Evolutionary conservation across 140 eudicot species (phyloP).

Genomic region (Senecio squalidus): DNA sequence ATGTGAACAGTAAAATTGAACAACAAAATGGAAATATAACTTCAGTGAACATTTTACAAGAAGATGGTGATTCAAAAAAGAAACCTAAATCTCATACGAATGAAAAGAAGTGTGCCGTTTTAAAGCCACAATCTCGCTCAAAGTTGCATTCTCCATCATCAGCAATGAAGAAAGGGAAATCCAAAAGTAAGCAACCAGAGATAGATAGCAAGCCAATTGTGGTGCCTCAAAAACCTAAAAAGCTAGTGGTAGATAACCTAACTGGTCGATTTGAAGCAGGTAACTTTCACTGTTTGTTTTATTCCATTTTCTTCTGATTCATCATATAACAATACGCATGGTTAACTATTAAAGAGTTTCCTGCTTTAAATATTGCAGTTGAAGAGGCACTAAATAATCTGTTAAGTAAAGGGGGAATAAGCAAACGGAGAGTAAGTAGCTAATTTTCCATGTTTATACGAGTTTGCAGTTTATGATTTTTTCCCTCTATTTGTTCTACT

Average conservation of each 20-base stretch:
- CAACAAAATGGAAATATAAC: conserved; percentile 1
- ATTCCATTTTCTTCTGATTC: background rate
- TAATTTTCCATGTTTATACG: background rate
- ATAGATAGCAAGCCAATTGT: conserved; percentile 31
- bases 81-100: conserved; percentile 31
- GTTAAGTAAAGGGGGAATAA: conserved; percentile 76
- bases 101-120: conserved; percentile 20
- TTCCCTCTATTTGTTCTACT: background rate
- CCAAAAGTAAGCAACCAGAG: conserved; percentile 26
- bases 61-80: conserved; percentile 28
- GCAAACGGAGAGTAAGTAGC: conserved; percentile 75
- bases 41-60: conserved; percentile 18
- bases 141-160: conserved; percentile 37
- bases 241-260: conserved; percentile 29
- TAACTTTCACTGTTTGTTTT: conserved; percentile 1
- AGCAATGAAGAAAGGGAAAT: conserved; percentile 49
- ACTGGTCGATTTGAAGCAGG: conserved; percentile 81
- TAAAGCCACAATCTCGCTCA: conserved; percentile 32
- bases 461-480: background rate
- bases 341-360: background rate
- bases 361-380: conserved; percentile 51
- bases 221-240: conserved; percentile 40
- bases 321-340: background rate
- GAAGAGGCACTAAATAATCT: conserved; percentile 79
- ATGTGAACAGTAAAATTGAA: conserved; percentile 19